Evolutionary conservation across 225 moss, liverwort and hornwort species (phyloP).

Genomic region (Marchantia paleacea): DNA sequence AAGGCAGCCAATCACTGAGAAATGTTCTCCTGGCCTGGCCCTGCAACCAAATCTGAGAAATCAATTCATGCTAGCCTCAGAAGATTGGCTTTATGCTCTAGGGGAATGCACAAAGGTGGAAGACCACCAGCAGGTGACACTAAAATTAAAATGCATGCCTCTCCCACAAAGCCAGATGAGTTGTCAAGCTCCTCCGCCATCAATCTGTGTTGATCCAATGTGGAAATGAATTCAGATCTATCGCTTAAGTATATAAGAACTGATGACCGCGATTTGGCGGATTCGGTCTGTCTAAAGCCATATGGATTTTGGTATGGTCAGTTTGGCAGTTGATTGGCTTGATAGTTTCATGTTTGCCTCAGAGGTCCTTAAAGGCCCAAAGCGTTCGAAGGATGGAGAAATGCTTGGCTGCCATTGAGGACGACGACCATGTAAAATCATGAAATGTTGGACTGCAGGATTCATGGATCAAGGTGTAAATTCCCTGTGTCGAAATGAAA

Average conservation of each 20-base stretch:
- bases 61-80: background rate
- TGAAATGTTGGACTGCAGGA: background rate
- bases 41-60: constrained; percentile 23
- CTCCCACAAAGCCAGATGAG: no score
- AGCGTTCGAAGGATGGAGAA: background rate
- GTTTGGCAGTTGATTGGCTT: background rate
- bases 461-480: background rate
- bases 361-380: background rate
- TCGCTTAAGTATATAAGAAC: background rate
- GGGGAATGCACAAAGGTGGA: background rate
- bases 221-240: background rate
- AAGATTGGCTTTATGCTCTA: background rate
- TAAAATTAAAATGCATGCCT: background rate
- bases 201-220: no score
- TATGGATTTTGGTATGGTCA: no score
- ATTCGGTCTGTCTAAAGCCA: no score
- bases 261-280: background rate
- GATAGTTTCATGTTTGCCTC: background rate
- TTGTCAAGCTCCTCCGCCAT: no score
- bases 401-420: background rate
- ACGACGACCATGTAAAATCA: background rate
- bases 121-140: background rate
- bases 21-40: constrained; percentile 25
- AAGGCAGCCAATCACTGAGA: constrained; percentile 31
- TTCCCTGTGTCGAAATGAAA: background rate